Base-by-base conservation (phyloP, 2,329 filamentous ascomycete genomes). In the Clarireedia sp. region DNA sequence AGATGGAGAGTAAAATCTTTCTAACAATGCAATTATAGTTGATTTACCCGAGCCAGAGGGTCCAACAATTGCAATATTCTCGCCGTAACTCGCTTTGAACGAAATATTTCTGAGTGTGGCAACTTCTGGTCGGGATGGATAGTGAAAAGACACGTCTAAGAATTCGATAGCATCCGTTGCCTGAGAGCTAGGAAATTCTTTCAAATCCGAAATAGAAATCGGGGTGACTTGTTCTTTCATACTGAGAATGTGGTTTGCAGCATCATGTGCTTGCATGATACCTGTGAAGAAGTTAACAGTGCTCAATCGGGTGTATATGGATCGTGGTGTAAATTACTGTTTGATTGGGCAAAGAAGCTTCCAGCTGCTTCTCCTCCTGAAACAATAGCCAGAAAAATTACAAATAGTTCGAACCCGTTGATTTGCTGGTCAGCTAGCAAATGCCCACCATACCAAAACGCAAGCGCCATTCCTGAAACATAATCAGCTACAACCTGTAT, bases 1-100 rank as follows among this genome's bases (percentile, higher is more conserved):
- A 43, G n/a, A 77, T 0, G 90, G 87, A 64, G 96, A 89, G 68
- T 96, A 97, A 74, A 96, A 97, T 26, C 91, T 86, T 69, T 96
- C 91, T 36, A 96, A 75, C 2, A 97, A 77, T 2, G 89, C 89
- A 64, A 87, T 75, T 46, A 83, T 79, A 17, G 82, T 86, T 1
- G 79, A 83, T 64, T 87, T 87, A 0, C 83, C 83, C 64, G 87
- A 95, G 3, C 92, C 92, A 6, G 91, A 96, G 0, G 40, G 49
- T 10, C 49, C 40, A 8, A 97, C 92, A 5, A 97, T 75, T 0
- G 92, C 92, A 3, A 91, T 95, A 7, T 86, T 90, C 73, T 95
- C 94, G n/a, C 90, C 90, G 2, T 89, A 21, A 23, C 38, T 47
- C 10, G 96, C 84, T 0, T 77, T 72, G 1, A 96, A 79, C 54